Evolutionary conservation across 2,329 filamentous ascomycete species (phyloP).

Genomic region (Penicillium sp.): DNA sequence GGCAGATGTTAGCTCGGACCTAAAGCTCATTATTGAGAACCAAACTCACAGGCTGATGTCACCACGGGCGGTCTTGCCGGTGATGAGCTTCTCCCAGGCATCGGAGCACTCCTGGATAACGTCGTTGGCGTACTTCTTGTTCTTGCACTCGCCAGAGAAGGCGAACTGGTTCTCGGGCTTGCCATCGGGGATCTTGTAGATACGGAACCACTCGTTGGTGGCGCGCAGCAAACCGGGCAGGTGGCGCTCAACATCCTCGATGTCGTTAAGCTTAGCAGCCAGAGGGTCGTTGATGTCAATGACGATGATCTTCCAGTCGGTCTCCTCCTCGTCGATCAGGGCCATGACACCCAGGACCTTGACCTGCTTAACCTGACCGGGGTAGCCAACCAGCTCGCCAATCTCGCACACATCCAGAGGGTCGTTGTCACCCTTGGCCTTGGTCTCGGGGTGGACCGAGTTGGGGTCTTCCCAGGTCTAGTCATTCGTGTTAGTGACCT

Average conservation of each 20-base stretch:
- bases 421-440: conserved; percentile 99
- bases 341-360: conserved; percentile 99
- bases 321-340: conserved; percentile 98
- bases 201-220: conserved; percentile 99
- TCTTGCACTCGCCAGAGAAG: conserved; percentile 99
- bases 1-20: background rate
- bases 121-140: conserved; percentile 97
- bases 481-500: conserved; percentile 1
- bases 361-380: conserved; percentile 98
- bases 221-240: conserved; percentile 92
- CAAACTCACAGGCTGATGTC: conserved; percentile 57
- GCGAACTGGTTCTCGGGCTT: conserved; percentile 99
- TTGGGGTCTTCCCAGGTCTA: conserved; percentile 99
- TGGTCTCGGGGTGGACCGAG: conserved; percentile 92
- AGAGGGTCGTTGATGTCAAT: conserved; percentile 98
- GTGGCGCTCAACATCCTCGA: conserved; percentile 98
- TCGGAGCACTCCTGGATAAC: conserved; percentile 93
- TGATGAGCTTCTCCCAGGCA: conserved; percentile 94
- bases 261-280: conserved; percentile 92
- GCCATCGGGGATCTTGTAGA: conserved; percentile 99
- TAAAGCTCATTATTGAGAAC: background rate
- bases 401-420: conserved; percentile 99
- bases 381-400: conserved; percentile 92
- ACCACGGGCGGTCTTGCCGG: conserved; percentile 74
- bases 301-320: conserved; percentile 99